Percentiles rank a stretch among this genome's conserved stretches.
These are phyloP conservation scores for Chiua sp. DNA, from an alignment of 1,284 basidiomycete genomes.

Conservation along the genomic window DNA sequence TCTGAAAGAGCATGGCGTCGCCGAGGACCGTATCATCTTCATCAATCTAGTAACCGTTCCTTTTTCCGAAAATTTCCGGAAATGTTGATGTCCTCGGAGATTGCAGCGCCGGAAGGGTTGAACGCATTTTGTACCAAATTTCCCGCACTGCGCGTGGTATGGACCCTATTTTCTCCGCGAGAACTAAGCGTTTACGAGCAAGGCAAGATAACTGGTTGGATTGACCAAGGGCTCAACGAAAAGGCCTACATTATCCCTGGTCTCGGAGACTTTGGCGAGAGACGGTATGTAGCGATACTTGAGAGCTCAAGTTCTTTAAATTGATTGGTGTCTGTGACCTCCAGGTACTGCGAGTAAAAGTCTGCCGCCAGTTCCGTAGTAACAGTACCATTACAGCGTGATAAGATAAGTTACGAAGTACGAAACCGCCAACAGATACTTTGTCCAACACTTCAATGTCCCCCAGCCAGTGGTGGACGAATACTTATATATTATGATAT, in stretches of 20 bases:
- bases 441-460: neutral
- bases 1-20: constrained; percentile 88
- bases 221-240: constrained; percentile 93
- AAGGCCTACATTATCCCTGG: constrained; percentile 91
- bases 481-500: neutral
- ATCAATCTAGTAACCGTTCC: constrained; percentile 80
- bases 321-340: neutral
- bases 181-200: neutral
- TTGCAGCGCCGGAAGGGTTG: constrained; percentile 92
- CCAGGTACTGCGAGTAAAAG: constrained; percentile 29
- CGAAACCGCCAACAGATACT: too few species aligned
- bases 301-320: too few species aligned
- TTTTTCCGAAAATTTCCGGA: neutral
- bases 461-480: neutral
- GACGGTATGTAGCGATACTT: constrained; percentile 55
- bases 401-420: too few species aligned
- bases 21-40: constrained; percentile 93
- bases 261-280: constrained; percentile 91
- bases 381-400: too few species aligned
- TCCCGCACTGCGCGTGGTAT: constrained; percentile 83
- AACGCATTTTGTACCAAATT: constrained; percentile 82
- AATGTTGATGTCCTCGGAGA: constrained; percentile 49
- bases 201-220: constrained; percentile 91
- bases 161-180: constrained; percentile 32
- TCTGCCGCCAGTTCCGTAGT: neutral